Percentiles rank a stretch among this genome's conserved stretches.
Conservation (phyloP, 148 eudicot genomes). For the Oxyria digyna region DNA sequence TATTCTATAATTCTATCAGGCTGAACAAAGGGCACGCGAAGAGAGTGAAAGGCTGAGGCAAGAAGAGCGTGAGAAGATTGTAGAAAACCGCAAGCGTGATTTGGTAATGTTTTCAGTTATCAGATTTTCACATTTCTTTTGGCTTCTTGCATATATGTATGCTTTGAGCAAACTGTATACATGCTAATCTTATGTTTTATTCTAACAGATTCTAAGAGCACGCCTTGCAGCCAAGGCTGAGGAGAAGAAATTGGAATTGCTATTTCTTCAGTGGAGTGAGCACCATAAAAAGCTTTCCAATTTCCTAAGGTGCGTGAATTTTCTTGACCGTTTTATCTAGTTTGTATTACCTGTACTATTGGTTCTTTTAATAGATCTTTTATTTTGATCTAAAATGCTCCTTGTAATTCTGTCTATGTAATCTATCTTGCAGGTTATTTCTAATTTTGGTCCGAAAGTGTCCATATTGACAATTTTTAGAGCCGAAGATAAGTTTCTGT, state of each 20-base stretch:
- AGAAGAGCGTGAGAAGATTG: conserved; percentile 91
- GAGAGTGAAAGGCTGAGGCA: conserved; percentile 88
- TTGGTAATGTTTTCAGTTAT: conserved; percentile 29
- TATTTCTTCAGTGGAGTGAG: conserved; percentile 95
- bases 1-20: conserved; percentile 23
- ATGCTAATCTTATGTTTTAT: neutral
- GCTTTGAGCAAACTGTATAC: neutral
- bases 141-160: neutral
- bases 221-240: conserved; percentile 97
- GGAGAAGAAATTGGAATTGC: conserved; percentile 84
- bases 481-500: conserved; percentile 97
- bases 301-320: conserved; percentile 55
- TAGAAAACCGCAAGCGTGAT: conserved; percentile 83
- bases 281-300: conserved; percentile 90
- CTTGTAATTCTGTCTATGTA: neutral
- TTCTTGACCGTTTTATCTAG: neutral
- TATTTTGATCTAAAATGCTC: neutral
- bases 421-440: conserved; percentile 69
- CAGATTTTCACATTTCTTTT: neutral
- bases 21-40: conserved; percentile 87
- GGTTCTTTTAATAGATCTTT: neutral
- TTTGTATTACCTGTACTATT: neutral
- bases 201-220: conserved; percentile 59
- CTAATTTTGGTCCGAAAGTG: conserved; percentile 88
- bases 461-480: conserved; percentile 99